Evolutionary conservation across 108 stramenopile species (phyloP).

Genomic region (Thalassiosira profunda): DNA sequence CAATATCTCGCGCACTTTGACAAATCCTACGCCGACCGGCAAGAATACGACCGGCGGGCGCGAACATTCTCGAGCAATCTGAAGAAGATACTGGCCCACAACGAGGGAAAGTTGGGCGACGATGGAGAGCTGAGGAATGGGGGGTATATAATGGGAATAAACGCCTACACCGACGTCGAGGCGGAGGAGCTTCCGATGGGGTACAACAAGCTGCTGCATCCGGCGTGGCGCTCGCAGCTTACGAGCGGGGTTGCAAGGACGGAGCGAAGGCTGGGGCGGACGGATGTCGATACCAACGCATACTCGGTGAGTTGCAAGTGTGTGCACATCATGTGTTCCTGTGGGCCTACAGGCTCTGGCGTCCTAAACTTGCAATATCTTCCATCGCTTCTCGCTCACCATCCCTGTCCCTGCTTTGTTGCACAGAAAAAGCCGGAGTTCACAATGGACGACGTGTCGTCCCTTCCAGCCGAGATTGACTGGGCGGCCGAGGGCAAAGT

Average conservation of each 20-base stretch:
- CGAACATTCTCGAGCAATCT: conserved; percentile 61
- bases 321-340: no score
- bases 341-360: neutral
- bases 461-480: conserved; percentile 77
- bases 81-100: conserved; percentile 58
- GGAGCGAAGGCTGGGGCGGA: no score
- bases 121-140: conserved; percentile 23
- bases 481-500: conserved; percentile 74
- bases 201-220: conserved; percentile 11
- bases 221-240: conserved; percentile 6
- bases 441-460: conserved; percentile 48
- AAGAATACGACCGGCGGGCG: conserved; percentile 51
- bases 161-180: conserved; percentile 68
- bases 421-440: conserved; percentile 39
- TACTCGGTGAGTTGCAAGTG: conserved; percentile 13
- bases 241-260: neutral
- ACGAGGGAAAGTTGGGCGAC: conserved; percentile 31
- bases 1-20: conserved; percentile 50
- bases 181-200: conserved; percentile 16
- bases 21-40: conserved; percentile 46
- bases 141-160: conserved; percentile 58
- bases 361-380: neutral
- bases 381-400: neutral
- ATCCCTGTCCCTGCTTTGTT: neutral
- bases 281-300: no score